These are phyloP conservation scores for Aphanomyces invadans DNA, from an alignment of 352 stramenopile genomes.

Conservation along the genomic window DNA sequence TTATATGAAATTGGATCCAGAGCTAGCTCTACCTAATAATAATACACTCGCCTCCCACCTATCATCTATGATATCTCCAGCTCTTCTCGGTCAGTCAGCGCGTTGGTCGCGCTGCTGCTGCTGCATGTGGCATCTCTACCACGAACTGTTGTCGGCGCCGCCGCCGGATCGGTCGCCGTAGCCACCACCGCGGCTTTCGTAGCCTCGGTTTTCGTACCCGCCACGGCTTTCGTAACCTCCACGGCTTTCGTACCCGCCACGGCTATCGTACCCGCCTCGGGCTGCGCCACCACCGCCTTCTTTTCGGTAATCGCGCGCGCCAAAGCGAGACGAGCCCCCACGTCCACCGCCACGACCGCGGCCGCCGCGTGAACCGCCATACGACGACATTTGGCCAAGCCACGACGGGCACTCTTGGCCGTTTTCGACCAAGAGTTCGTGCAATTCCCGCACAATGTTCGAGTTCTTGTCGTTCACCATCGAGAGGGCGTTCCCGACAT, in stretches of 20 bases:
- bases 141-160: conserved; percentile 75
- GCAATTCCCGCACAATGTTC: conserved; percentile 95
- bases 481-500: conserved; percentile 93
- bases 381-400: conserved; percentile 90
- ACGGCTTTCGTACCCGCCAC: conserved; percentile 25
- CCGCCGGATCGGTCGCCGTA: conserved; percentile 32
- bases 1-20: conserved; percentile 4
- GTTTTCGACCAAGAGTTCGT: conserved; percentile 95
- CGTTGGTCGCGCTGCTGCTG: neutral
- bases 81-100: neutral
- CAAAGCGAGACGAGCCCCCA: conserved; percentile 67
- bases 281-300: conserved; percentile 39
- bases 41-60: conserved; percentile 17
- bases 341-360: conserved; percentile 35
- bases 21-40: conserved; percentile 25
- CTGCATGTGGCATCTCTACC: conserved; percentile 35
- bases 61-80: conserved; percentile 24
- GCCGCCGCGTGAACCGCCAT: conserved; percentile 42
- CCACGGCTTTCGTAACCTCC: conserved; percentile 28
- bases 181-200: conserved; percentile 26
- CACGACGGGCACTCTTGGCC: conserved; percentile 91
- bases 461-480: conserved; percentile 99
- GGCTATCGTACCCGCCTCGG: conserved; percentile 2
- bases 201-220: too few relatives aligned
- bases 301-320: conserved; percentile 80